Base-by-base conservation (phyloP, 2,329 filamentous ascomycete species). In the Ascocoryne sarcoides region DNA sequence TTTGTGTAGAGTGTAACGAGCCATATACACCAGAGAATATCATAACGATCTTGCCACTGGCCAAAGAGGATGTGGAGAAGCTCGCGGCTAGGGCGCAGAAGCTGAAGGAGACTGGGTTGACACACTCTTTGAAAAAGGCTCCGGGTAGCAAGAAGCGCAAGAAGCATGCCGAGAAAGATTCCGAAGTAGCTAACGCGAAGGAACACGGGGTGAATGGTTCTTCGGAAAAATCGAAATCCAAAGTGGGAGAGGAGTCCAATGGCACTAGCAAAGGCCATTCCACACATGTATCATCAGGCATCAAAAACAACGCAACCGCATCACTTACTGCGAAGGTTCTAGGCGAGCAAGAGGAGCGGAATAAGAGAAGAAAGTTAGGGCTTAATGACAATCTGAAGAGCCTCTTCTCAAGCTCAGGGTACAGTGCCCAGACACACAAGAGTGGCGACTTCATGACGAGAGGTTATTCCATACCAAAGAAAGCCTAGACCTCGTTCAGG, bases 291-390 rank as follows among this genome's bases (percentile, higher is more conserved):
- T 40, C 44, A 31, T 45, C 48, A 18, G 78, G 82, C 9, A 95
- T 96, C 61, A 95, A 95, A 60, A 94, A 96, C 53, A 70, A 85
- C 0, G 75, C 85, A 40, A 92, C 92, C 0, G 89, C 90, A 0
- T 83, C 79, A 3, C 65, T 98, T 32, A 94, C 90, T 0, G 84
- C 84, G 0, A 88, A 81, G 52, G 89, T 98, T 0, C 61, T 96
- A 18, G 82, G 83, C 17, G 90, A 96, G 55, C 86, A 95, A 60
- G 84, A 90, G 37, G 79, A 83, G 55, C 72, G 75, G 41, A 88
- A 87, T 50, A 95, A 90, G 65, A 69, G 81, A 50, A 71, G 84
- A 45, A 94, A 84, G 57, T 55, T 87, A 51, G 78, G 50, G 0
- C 61, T 70, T 42, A 76, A 69, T 53, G 71, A 74, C 17, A 75